Base-by-base conservation (phyloP, 495 filamentous ascomycete genomes). In the Neurospora pannonica region DNA sequence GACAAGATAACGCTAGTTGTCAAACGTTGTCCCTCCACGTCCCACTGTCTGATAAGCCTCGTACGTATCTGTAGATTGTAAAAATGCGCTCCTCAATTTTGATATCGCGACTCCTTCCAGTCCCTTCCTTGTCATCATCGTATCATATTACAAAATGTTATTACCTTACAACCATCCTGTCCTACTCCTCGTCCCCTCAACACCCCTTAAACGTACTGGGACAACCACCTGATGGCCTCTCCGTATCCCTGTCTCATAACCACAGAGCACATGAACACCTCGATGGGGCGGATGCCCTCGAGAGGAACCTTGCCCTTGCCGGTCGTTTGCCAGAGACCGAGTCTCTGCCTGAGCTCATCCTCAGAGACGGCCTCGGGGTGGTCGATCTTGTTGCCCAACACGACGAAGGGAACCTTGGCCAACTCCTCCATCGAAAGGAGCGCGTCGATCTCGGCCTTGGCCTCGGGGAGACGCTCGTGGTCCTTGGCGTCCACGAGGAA, bases 341-440 rank as follows among this genome's bases (percentile, higher is more conserved):
- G 85, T 81, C 94, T 91, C 81, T 94, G 89, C 78, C 96, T 88
- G 77, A 98, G 88, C 84, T 98, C 94, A 77, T 98, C 95, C 89
- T 99, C 95, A 76, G 90, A 93, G 70, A 97, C 91, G 74, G 95
- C 95, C 76, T 97, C 92, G 43, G 95, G 94, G 85, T 98, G 95
- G 82, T 99, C 95, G 83, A 98, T 99, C 90, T 98, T 99, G 88
- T 99, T 98, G 73, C 95, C 96, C 73, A 99, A 90, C 62, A 99
- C 87, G 70, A 97, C 88, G 83, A 98, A 98, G 73, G 96, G 96
- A 31, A 98, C 95, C 88, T 97, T 97, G 76, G 88, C 83, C 34
- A 97, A 87, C 77, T 97, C 94, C 85, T 97, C 95, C 94, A 97
- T 97, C 71, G 92, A 90, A 76, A 98, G 87, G 43, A 97, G 92